Evolutionary conservation across 1,284 basidiomycete species (phyloP), one percentile per base, ranked within the genome.

Genomic region (Marasmius tenuissimus): DNA sequence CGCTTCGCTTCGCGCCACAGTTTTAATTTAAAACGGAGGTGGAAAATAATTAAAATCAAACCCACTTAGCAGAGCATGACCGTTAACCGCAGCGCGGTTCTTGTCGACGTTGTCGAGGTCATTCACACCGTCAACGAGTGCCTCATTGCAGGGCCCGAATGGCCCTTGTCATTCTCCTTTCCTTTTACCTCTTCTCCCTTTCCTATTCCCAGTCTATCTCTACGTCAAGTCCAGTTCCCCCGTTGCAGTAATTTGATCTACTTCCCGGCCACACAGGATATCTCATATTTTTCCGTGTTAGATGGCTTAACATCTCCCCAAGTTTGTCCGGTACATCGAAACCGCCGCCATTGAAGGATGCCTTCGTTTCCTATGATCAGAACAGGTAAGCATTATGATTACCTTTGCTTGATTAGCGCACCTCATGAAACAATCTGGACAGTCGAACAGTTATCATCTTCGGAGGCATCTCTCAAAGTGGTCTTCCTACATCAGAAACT

Each of bases 281-380:
- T 27, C 67, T 69, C 58, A 75, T 74, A 27, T 69, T 77, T 9
- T 70, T 79, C 9, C 84, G 84, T 16, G 85, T 86, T 22, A 88
- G 76, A 61, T 93, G 91, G 91, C 84, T 93, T 68, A 89, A 91
- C 71, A 76, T 93, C 66, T 83, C 86, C 16, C 61, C 65, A 62
- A 74, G 85, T 55, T 74, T 89, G 50, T 73, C 72, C 34, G 88
- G 88, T 37, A 70, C 85, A 20, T 72, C 84, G 3, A 67, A 78
- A 35, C 82, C 87, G 2, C 86, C 88, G 9, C 82, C 87, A 27
- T 79, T 92, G 65, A 89, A 84, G 72, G 87, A 91, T 68, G 84
- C 89, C 11, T 82, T 86, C 48, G 85, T 92, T 65, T 89, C 88
- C 16, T 88, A 86, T 65, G 81, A 87, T 67, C 79, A 83, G 59